Percentiles rank a stretch among this genome's conserved stretches.
Evolutionary conservation across 805 yeast species (phyloP).

Genomic region (Monosporozyma aerobia): DNA sequence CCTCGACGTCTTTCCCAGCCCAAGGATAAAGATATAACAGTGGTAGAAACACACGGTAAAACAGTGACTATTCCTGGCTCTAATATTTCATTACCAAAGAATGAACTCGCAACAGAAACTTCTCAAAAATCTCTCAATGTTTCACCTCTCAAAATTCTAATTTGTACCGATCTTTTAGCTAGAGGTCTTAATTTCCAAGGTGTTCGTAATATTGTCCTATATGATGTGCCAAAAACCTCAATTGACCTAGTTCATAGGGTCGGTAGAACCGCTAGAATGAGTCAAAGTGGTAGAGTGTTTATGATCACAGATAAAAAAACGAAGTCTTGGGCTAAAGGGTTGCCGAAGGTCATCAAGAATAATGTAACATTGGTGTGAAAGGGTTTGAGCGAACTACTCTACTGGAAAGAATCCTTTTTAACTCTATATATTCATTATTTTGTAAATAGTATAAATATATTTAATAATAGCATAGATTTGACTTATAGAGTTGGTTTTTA

Average conservation of each 20-base stretch:
- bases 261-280: slow-evolving; percentile 93
- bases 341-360: slow-evolving; percentile 58
- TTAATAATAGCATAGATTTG: neutral
- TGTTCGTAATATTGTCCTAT: slow-evolving; percentile 70
- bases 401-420: neutral
- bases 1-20: slow-evolving; percentile 27
- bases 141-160: slow-evolving; percentile 48
- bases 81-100: slow-evolving; percentile 23
- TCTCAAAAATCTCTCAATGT: neutral
- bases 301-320: slow-evolving; percentile 59
- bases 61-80: slow-evolving; percentile 26
- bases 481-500: too few species aligned
- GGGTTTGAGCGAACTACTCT: too few species aligned
- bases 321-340: slow-evolving; percentile 75
- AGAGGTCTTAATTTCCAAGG: slow-evolving; percentile 83
- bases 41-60: neutral
- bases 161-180: slow-evolving; percentile 83
- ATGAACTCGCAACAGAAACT: neutral
- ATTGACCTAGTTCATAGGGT: slow-evolving; percentile 84
- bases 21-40: neutral
- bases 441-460: neutral
- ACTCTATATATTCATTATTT: neutral
- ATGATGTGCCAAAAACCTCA: slow-evolving; percentile 78
- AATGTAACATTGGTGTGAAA: slow-evolving; percentile 30
- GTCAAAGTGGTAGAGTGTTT: slow-evolving; percentile 79